Conservation (phyloP, 129 eudicot species). For the Flaveria brownii region DNA sequence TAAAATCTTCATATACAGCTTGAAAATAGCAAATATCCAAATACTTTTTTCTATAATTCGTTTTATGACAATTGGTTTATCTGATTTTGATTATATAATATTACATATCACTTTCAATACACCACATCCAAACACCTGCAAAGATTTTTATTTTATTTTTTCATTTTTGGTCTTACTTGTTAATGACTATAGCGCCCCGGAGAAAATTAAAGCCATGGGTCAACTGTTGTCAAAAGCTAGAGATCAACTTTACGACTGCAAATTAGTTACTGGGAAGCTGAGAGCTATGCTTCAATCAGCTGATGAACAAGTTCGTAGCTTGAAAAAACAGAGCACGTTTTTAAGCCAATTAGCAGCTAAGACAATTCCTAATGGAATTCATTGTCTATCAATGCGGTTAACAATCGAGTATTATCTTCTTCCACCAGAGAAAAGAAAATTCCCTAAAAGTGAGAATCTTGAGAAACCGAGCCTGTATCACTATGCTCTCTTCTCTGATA, state of each 20-base stretch:
- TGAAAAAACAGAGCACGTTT: conserved; percentile 93
- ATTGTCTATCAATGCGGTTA: conserved; percentile 77
- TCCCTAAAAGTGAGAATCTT: conserved; percentile 79
- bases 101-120: neutral
- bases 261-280: conserved; percentile 79
- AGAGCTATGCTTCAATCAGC: conserved; percentile 98
- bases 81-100: conserved; percentile 1
- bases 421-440: conserved; percentile 67
- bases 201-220: conserved; percentile 83
- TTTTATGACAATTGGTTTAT: neutral
- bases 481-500: conserved; percentile 94
- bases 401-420: conserved; percentile 90
- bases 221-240: conserved; percentile 71
- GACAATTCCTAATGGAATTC: conserved; percentile 95
- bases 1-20: neutral
- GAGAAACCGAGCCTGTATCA: conserved; percentile 79
- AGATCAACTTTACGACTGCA: conserved; percentile 85
- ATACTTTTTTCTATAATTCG: neutral
- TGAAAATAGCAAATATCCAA: neutral
- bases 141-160: neutral
- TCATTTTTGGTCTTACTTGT: neutral
- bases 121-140: neutral
- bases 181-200: conserved; percentile 62
- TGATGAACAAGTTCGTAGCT: conserved; percentile 91
- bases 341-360: conserved; percentile 95